Conservation (phyloP, 139 green algal genomes). For the Yamagishiella unicocca region DNA sequence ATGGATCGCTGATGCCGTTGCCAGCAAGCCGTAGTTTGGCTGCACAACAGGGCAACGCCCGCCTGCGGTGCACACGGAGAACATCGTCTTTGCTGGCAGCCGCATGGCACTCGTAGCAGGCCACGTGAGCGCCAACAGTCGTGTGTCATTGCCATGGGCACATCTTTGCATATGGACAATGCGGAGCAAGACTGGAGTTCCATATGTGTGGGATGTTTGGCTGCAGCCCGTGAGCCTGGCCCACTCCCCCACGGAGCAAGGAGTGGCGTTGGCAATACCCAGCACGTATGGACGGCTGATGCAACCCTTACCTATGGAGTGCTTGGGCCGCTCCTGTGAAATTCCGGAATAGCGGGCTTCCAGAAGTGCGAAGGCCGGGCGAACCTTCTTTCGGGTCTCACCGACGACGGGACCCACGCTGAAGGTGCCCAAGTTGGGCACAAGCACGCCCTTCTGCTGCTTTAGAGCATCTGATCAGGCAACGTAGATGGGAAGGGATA, state of each 20-base stretch:
- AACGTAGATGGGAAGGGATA: neutral
- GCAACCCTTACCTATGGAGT: slow-evolving; percentile 50
- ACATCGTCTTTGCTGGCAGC: neutral
- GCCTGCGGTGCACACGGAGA: slow-evolving; percentile 20
- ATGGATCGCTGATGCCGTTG: slow-evolving; percentile 54
- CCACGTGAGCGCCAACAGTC: too few relatives aligned
- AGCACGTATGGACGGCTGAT: too few relatives aligned
- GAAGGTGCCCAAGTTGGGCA: slow-evolving; percentile 69
- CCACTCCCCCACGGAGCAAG: too few relatives aligned
- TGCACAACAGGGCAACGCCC: slow-evolving; percentile 63
- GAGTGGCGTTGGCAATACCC: too few relatives aligned
- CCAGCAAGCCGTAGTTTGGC: slow-evolving; percentile 66
- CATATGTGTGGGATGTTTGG: neutral
- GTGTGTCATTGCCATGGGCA: too few relatives aligned
- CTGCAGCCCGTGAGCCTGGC: too few relatives aligned
- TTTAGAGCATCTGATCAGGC: slow-evolving; percentile 33
- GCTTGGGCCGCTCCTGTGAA: slow-evolving; percentile 65
- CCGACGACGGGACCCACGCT: slow-evolving; percentile 61
- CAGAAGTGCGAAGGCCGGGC: slow-evolving; percentile 62
- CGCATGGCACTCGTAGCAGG: too few relatives aligned
- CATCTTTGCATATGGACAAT: too few relatives aligned
- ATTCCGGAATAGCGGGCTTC: slow-evolving; percentile 64
- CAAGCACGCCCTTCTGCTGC: slow-evolving; percentile 63
- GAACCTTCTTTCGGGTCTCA: slow-evolving; percentile 59
- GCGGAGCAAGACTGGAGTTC: too few relatives aligned